phyloP scores from a whole-genome alignment of 1,284 basidiomycete species.

The Apiotrichum sp. region DNA sequence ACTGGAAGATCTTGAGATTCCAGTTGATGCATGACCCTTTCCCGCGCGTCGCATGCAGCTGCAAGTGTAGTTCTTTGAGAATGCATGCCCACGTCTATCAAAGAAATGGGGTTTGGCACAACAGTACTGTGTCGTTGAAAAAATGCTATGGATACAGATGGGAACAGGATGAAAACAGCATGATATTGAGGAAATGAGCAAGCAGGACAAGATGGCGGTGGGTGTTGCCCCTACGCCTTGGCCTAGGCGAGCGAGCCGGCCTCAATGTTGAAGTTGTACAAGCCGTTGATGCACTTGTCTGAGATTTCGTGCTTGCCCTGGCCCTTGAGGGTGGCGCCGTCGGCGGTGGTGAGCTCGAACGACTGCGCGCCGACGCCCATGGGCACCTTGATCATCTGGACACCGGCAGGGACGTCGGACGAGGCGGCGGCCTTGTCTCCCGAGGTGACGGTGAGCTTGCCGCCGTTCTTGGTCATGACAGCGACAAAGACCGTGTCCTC shows the following conservation, averaged over 20 bases:
- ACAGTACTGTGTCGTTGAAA: too few species aligned
- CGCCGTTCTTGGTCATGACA: slow-evolving; percentile 35
- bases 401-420: slow-evolving; percentile 29
- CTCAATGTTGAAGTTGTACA: slow-evolving; percentile 46
- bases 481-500: slow-evolving; percentile 43
- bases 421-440: slow-evolving; percentile 21
- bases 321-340: slow-evolving; percentile 13
- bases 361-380: slow-evolving; percentile 37
- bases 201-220: too few species aligned
- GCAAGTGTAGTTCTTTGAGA: too few species aligned
- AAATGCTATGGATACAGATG: too few species aligned
- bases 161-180: too few species aligned
- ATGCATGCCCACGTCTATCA: too few species aligned
- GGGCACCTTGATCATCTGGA: slow-evolving; percentile 27
- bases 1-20: too few species aligned
- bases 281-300: slow-evolving; percentile 38
- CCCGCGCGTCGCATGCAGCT: too few species aligned
- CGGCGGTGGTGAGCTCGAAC: slow-evolving; percentile 26
- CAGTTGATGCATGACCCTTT: too few species aligned
- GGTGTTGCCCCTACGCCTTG: too few species aligned
- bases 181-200: too few species aligned
- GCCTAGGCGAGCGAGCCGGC: slow-evolving; percentile 15
- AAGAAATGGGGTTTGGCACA: too few species aligned
- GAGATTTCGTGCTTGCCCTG: slow-evolving; percentile 22
- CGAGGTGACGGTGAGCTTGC: slow-evolving; percentile 36